phyloP scores from a whole-genome alignment of 2,329 filamentous ascomycete species.

The Periconia macrospinosa region DNA sequence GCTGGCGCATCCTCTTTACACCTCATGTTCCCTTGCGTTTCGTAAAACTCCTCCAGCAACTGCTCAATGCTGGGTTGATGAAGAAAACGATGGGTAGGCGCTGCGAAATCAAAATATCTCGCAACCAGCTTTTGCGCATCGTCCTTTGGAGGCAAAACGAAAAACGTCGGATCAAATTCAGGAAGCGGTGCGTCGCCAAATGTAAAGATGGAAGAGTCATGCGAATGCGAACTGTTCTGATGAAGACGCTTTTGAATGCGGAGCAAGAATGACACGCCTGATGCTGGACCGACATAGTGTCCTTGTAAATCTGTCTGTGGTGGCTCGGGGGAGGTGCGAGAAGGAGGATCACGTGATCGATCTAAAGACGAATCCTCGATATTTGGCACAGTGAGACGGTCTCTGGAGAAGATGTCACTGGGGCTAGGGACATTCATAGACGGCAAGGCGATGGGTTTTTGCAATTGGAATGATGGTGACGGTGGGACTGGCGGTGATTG shows the following conservation, averaged over 20 bases:
- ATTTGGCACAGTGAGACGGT: slow-evolving; percentile 15
- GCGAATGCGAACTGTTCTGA: slow-evolving; percentile 40
- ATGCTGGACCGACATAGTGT: slow-evolving; percentile 53
- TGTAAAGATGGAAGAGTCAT: slow-evolving; percentile 52
- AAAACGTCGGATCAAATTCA: slow-evolving; percentile 48
- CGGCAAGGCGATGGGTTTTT: slow-evolving; percentile 15
- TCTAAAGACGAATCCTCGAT: slow-evolving; percentile 4
- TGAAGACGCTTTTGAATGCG: slow-evolving; percentile 55
- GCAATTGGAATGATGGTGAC: slow-evolving; percentile 21
- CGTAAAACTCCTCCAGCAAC: slow-evolving; percentile 52
- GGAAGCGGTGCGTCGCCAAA: slow-evolving; percentile 55
- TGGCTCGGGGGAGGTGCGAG: slow-evolving; percentile 50
- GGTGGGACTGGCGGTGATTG: slow-evolving; percentile 8
- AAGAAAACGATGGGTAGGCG: slow-evolving; percentile 62
- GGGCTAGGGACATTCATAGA: slow-evolving; percentile 15
- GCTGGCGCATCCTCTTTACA: slow-evolving; percentile 45
- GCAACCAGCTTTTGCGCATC: slow-evolving; percentile 50
- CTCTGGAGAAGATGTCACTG: slow-evolving; percentile 13
- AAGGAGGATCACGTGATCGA: slow-evolving; percentile 24
- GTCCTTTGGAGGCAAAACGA: slow-evolving; percentile 47
- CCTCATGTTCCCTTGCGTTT: slow-evolving; percentile 46
- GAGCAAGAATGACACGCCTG: slow-evolving; percentile 53
- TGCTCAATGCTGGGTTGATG: slow-evolving; percentile 56
- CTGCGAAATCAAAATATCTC: slow-evolving; percentile 63
- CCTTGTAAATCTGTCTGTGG: slow-evolving; percentile 51